Conservation (phyloP, 768 basidiomycete species). For the Pleurotus giganteus region DNA sequence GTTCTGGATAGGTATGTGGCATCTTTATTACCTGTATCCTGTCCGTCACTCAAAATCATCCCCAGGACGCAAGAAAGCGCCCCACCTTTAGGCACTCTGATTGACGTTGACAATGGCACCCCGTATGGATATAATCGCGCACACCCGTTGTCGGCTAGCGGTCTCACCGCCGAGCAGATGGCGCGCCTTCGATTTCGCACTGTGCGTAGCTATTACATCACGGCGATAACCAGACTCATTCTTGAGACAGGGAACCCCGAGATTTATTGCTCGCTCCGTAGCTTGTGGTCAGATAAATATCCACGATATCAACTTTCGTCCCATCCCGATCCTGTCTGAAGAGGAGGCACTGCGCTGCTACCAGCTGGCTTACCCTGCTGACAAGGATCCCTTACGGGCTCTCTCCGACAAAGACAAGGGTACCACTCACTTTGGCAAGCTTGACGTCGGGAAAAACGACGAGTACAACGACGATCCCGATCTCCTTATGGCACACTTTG, state of each 20-base stretch:
- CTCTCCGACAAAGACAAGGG: too few relatives aligned
- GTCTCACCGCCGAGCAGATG: too few relatives aligned
- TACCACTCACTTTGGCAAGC: too few relatives aligned
- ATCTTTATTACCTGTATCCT: background rate
- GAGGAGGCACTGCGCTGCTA: too few relatives aligned
- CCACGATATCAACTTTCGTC: background rate
- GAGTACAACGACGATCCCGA: too few relatives aligned
- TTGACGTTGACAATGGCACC: background rate
- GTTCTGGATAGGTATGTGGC: background rate
- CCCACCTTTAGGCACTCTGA: background rate
- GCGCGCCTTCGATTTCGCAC: background rate
- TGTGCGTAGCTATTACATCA: background rate
- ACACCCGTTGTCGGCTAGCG: too few relatives aligned
- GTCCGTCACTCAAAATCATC: background rate
- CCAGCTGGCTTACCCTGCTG: too few relatives aligned
- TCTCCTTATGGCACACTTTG: background rate
- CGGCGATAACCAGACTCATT: background rate
- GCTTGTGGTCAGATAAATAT: slow-evolving; percentile 2
- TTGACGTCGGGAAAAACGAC: too few relatives aligned
- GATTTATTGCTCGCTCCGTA: slow-evolving; percentile 9
- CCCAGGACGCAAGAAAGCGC: background rate
- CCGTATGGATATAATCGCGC: background rate
- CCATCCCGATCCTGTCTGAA: background rate
- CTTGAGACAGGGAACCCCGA: slow-evolving; percentile 1
- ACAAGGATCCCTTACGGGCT: too few relatives aligned